These are phyloP conservation scores for Nemania sp. DNA, from an alignment of 2,329 filamentous ascomycete genomes.

Conservation along the genomic window DNA sequence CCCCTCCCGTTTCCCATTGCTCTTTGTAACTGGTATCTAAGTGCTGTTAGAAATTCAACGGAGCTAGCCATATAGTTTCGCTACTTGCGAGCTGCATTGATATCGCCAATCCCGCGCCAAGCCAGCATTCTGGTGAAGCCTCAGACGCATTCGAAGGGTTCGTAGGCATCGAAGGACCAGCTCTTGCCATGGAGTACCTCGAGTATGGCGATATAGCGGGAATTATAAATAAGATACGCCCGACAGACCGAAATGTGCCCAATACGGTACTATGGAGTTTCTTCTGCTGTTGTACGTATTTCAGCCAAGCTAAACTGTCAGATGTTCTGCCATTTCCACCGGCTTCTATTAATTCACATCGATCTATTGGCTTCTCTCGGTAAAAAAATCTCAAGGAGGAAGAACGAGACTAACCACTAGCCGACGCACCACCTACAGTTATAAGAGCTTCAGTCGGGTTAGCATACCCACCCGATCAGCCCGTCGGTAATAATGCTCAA, in stretches of 20 bases:
- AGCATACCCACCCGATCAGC: not conserved
- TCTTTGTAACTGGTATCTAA: not conserved
- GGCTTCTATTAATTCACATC: not conserved
- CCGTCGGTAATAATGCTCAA: not conserved
- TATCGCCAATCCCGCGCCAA: not conserved
- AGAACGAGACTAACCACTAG: not conserved
- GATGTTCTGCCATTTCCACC: not conserved
- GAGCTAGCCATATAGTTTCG: not conserved
- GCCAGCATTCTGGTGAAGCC: not conserved
- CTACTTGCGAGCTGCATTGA: not conserved
- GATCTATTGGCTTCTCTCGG: not conserved
- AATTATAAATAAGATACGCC: not conserved
- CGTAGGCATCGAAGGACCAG: not conserved
- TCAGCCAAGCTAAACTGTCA: not conserved
- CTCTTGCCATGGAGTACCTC: not conserved
- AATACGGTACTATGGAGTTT: not conserved
- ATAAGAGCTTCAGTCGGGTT: not conserved
- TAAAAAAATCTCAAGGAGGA: not conserved
- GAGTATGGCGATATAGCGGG: not conserved
- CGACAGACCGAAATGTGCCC: not conserved
- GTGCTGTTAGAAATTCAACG: not conserved
- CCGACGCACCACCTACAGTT: not conserved
- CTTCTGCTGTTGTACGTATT: not conserved
- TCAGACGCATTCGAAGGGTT: not conserved
- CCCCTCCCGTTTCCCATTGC: not conserved